Conservation (phyloP, 2,329 filamentous ascomycete genomes). For the Byssothecium circinans region DNA sequence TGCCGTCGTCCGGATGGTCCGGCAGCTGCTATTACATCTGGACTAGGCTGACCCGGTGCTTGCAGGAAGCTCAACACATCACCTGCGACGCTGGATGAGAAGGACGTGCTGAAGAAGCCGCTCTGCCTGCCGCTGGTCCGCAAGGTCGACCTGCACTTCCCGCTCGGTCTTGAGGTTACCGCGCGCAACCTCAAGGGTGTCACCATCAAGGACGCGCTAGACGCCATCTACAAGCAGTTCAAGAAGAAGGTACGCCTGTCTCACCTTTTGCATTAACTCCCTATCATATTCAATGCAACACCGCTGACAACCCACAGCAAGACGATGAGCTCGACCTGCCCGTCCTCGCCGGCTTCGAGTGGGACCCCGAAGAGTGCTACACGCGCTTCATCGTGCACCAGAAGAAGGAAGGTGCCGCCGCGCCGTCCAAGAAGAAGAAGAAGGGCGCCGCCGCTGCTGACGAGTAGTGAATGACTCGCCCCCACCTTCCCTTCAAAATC, state of each 20-base stretch:
- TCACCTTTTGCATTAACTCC: too few species aligned
- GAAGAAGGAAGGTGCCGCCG: slow-evolving; percentile 64
- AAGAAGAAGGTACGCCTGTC: slow-evolving; percentile 79
- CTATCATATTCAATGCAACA: slow-evolving; percentile 7
- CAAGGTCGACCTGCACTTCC: slow-evolving; percentile 92
- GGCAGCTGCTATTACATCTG: too few species aligned
- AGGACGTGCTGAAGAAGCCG: slow-evolving; percentile 77
- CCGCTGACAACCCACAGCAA: slow-evolving; percentile 56
- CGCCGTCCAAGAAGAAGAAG: slow-evolving; percentile 41
- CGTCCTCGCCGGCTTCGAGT: slow-evolving; percentile 92
- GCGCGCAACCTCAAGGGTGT: slow-evolving; percentile 92
- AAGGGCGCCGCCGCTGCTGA: slow-evolving; percentile 32
- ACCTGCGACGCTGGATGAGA: slow-evolving; percentile 75
- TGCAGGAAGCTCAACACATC: slow-evolving; percentile 92
- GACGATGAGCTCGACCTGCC: slow-evolving; percentile 89
- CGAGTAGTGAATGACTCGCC: slow-evolving; percentile 44
- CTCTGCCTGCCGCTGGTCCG: slow-evolving; percentile 83
- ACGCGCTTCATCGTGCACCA: slow-evolving; percentile 85
- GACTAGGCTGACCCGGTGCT: slow-evolving; percentile 21
- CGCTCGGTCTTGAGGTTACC: slow-evolving; percentile 81
- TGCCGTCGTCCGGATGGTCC: slow-evolving; percentile 11
- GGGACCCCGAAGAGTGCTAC: slow-evolving; percentile 92
- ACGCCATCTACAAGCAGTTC: slow-evolving; percentile 94
- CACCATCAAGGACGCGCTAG: slow-evolving; percentile 94
- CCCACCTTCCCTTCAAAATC: slow-evolving; percentile 33